These are phyloP conservation scores for Lachnellula arida DNA, from an alignment of 2,329 filamentous ascomycete species.

Conservation along the genomic window DNA sequence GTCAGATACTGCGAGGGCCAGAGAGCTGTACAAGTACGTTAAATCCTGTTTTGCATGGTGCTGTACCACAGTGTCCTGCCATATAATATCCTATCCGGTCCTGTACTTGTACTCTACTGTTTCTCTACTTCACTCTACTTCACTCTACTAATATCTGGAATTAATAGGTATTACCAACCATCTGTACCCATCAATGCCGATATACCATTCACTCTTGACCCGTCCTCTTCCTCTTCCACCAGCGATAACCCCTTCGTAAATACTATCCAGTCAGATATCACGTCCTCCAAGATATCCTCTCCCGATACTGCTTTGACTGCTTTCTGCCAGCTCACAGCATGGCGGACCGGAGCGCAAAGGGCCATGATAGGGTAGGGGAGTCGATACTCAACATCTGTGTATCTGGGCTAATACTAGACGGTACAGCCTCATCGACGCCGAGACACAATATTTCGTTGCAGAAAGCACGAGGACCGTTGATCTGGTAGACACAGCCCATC, in stretches of 20 bases:
- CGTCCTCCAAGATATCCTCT: conserved; percentile 29
- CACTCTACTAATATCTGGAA: conserved; percentile 4
- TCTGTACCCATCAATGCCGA: conserved; percentile 8
- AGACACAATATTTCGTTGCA: conserved; percentile 46
- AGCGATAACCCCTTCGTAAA: conserved; percentile 5
- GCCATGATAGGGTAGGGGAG: conserved; percentile 40
- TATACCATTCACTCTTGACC: neutral
- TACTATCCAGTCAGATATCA: conserved; percentile 23
- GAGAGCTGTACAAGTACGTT: conserved; percentile 33
- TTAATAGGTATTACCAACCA: conserved; percentile 30
- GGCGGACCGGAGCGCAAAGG: conserved; percentile 43
- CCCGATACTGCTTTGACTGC: conserved; percentile 43
- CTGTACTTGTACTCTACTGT: neutral
- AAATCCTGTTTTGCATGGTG: neutral
- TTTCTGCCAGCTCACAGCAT: conserved; percentile 45
- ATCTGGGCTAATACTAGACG: conserved; percentile 8
- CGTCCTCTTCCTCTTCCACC: neutral
- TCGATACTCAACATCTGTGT: neutral
- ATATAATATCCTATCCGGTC: no score
- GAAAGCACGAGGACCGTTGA: conserved; percentile 46
- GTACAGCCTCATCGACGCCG: conserved; percentile 39
- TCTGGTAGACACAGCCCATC: conserved; percentile 23
- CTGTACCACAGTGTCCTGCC: neutral
- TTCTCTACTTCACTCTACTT: no score
- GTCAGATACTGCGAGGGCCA: conserved; percentile 28